Conservation (phyloP, 169 alveolate species). For the Plasmodium sp. region DNA sequence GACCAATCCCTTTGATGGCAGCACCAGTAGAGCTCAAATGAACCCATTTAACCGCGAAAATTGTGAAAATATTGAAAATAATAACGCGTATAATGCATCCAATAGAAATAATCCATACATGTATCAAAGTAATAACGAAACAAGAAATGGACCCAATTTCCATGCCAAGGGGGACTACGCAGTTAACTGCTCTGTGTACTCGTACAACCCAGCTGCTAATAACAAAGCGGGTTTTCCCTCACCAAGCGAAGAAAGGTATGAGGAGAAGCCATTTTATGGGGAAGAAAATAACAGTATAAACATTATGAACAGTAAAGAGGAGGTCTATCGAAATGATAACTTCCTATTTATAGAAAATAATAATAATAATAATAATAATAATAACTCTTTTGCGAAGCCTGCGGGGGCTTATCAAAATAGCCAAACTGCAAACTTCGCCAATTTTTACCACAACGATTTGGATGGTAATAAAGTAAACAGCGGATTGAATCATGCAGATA, state of each 20-base stretch:
- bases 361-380: slow-evolving; percentile 38
- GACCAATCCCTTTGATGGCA: neutral
- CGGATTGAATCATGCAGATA: neutral
- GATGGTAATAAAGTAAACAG: neutral
- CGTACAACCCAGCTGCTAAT: slow-evolving; percentile 8
- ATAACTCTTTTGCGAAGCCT: neutral
- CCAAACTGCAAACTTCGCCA: neutral
- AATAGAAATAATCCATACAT: neutral
- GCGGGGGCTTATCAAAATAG: neutral
- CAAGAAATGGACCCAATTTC: neutral
- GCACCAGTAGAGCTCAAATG: neutral
- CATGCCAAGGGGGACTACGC: neutral
- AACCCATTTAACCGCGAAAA: neutral
- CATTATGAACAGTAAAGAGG: neutral
- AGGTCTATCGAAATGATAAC: neutral
- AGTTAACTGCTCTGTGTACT: slow-evolving; percentile 25
- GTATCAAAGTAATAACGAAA: neutral
- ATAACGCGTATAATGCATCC: neutral
- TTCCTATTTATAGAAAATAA: slow-evolving; percentile 20
- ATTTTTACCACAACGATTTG: neutral
- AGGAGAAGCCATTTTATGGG: neutral
- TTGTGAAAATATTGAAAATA: neutral
- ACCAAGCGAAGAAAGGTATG: neutral
- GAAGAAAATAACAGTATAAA: neutral
- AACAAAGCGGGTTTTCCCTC: neutral